Conservation (phyloP, 371 early-diverging fungal genomes). For the Mortierella sp. region DNA sequence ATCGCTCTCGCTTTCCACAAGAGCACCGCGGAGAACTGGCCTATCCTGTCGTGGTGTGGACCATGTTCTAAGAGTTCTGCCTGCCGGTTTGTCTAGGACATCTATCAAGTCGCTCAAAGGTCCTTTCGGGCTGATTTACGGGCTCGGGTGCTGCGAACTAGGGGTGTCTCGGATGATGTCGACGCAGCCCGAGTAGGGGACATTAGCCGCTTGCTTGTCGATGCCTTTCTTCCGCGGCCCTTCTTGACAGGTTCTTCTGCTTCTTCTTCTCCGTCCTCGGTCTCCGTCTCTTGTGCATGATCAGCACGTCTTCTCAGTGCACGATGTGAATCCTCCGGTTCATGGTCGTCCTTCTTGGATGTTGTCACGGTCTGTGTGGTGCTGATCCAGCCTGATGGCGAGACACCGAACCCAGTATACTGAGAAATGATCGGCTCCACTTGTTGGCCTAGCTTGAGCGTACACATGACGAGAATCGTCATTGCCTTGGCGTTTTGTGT, state of each 20-base stretch:
- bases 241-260: slow-evolving; percentile 24
- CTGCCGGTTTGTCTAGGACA: no score
- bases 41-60: no score
- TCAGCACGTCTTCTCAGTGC: slow-evolving; percentile 8
- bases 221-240: slow-evolving; percentile 14
- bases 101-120: slow-evolving; percentile 7
- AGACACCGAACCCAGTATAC: slow-evolving; percentile 7
- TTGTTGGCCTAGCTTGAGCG: slow-evolving; percentile 39
- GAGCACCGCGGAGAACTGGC: no score
- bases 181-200: slow-evolving; percentile 1
- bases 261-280: slow-evolving; percentile 15
- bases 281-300: not conserved
- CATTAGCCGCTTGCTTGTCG: slow-evolving; percentile 1
- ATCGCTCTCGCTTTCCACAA: no score
- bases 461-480: slow-evolving; percentile 45
- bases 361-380: slow-evolving; percentile 1
- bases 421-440: slow-evolving; percentile 23
- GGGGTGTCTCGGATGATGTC: not conserved
- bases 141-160: slow-evolving; percentile 25
- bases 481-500: slow-evolving; percentile 44
- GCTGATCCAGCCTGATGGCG: slow-evolving; percentile 1
- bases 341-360: slow-evolving; percentile 4
- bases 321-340: slow-evolving; percentile 7
- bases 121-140: slow-evolving; percentile 42
- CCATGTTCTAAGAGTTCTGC: no score